phyloP scores from a whole-genome alignment of 2,329 filamentous ascomycete genomes.

The Aspergillus sp. region DNA sequence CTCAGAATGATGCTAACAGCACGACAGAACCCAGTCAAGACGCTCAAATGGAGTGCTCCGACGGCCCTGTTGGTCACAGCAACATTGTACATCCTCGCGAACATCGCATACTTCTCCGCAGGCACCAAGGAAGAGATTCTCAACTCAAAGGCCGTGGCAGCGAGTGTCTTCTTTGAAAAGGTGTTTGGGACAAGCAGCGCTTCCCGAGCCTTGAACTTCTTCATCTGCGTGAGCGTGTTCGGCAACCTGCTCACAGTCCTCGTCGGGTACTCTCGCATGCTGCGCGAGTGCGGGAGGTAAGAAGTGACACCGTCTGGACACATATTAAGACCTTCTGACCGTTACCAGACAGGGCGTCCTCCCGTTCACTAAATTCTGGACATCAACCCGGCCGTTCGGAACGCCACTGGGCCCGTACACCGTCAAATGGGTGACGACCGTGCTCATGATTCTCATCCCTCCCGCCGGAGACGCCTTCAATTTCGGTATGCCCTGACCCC shows the following conservation, averaged over 20 bases:
- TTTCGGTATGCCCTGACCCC: slow-evolving; percentile 44
- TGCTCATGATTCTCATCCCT: slow-evolving; percentile 60
- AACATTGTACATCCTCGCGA: slow-evolving; percentile 58
- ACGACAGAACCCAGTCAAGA: slow-evolving; percentile 54
- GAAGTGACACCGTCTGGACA: not conserved
- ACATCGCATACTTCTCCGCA: slow-evolving; percentile 61
- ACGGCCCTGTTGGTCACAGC: slow-evolving; percentile 53
- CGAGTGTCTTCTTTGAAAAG: slow-evolving; percentile 58
- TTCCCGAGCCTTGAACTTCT: slow-evolving; percentile 55
- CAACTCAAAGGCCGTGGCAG: slow-evolving; percentile 54
- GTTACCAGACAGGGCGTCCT: slow-evolving; percentile 56
- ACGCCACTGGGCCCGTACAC: slow-evolving; percentile 61
- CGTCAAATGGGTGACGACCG: slow-evolving; percentile 57
- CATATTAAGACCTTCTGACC: not conserved
- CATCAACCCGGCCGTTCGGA: slow-evolving; percentile 61
- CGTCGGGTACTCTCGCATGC: slow-evolving; percentile 55
- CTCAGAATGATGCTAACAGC: not conserved
- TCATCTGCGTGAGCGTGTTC: slow-evolving; percentile 58
- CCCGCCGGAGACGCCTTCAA: slow-evolving; percentile 65
- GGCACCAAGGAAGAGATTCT: slow-evolving; percentile 56
- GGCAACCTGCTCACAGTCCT: slow-evolving; percentile 59
- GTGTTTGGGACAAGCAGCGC: slow-evolving; percentile 54
- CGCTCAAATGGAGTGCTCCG: slow-evolving; percentile 52
- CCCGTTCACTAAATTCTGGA: slow-evolving; percentile 62
- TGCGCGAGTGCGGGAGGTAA: slow-evolving; percentile 59